Conservation (phyloP, 306 rosid genomes). For the Canavalia ensiformis region DNA sequence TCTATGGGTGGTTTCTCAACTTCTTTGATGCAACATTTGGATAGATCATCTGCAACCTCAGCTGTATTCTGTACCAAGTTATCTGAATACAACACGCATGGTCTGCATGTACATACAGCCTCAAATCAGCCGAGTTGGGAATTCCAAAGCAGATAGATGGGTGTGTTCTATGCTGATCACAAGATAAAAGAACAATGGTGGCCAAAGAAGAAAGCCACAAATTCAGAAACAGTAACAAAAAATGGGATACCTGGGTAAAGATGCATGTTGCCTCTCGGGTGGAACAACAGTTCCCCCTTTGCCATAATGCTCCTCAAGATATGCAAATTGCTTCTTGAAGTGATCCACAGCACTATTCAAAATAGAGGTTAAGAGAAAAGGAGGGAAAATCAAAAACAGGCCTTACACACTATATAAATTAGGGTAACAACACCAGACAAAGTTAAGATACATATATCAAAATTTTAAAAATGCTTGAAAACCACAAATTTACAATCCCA, state of each 20-base stretch:
- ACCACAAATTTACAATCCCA: conserved; percentile 35
- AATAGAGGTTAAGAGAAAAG: neutral
- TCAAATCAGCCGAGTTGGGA: conserved; percentile 43
- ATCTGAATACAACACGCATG: conserved; percentile 84
- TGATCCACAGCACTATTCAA: conserved; percentile 92
- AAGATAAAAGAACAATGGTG: conserved; percentile 19
- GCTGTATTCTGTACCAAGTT: conserved; percentile 64
- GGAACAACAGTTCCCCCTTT: conserved; percentile 85
- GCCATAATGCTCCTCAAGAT: conserved; percentile 94
- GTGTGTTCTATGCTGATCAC: neutral
- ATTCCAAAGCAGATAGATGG: conserved; percentile 30
- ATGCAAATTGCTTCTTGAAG: conserved; percentile 98
- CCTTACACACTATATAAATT: neutral
- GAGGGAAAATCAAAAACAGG: neutral
- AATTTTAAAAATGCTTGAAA: conserved; percentile 23
- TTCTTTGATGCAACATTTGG: conserved; percentile 88
- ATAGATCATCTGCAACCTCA: conserved; percentile 80
- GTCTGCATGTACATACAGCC: conserved; percentile 63
- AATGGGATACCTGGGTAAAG: conserved; percentile 81
- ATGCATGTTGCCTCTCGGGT: conserved; percentile 96
- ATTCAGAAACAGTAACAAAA: neutral
- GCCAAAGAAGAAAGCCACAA: conserved; percentile 33
- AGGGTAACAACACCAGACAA: conserved; percentile 28
- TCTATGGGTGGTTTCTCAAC: conserved; percentile 73
- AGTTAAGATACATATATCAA: conserved; percentile 15